Evolutionary conservation across 768 basidiomycete species (phyloP).

Genomic region (Hypsizygus marmoreus): DNA sequence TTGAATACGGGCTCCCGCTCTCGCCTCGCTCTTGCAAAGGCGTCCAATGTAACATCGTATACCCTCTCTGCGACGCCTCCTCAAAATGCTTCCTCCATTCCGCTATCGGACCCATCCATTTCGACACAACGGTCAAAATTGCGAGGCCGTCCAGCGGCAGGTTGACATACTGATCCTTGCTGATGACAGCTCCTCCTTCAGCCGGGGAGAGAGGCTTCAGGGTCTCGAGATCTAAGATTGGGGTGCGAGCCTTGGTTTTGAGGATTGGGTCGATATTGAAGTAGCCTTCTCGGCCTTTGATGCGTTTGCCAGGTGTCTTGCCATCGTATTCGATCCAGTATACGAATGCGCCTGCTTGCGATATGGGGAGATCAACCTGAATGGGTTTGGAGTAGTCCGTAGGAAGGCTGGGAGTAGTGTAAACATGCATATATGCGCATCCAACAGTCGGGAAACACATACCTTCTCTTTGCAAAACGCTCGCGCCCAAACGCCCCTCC

Average conservation of each 20-base stretch:
- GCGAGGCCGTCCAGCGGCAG: slow-evolving; percentile 87
- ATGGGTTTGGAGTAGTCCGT: slow-evolving; percentile 88
- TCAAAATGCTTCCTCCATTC: slow-evolving; percentile 81
- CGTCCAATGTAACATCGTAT: slow-evolving; percentile 98
- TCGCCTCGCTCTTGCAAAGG: slow-evolving; percentile 91
- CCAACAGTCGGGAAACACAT: slow-evolving; percentile 13
- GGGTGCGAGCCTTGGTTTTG: slow-evolving; percentile 67
- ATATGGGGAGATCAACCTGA: slow-evolving; percentile 93
- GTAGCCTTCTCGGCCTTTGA: slow-evolving; percentile 87
- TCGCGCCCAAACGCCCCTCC: slow-evolving; percentile 84
- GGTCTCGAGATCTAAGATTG: slow-evolving; percentile 62
- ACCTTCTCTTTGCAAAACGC: slow-evolving; percentile 76
- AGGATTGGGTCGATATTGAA: slow-evolving; percentile 96
- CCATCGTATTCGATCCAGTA: slow-evolving; percentile 94
- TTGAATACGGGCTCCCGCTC: slow-evolving; percentile 92
- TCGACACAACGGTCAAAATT: slow-evolving; percentile 89
- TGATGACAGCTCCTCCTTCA: slow-evolving; percentile 48
- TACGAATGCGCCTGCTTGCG: slow-evolving; percentile 93
- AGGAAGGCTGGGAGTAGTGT: slow-evolving; percentile 59
- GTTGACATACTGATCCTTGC: slow-evolving; percentile 56
- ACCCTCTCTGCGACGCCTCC: slow-evolving; percentile 86
- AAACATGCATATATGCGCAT: slow-evolving; percentile 20
- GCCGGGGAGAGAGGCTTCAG: slow-evolving; percentile 51
- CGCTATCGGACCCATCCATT: slow-evolving; percentile 92
- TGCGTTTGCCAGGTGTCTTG: slow-evolving; percentile 54